phyloP scores from a whole-genome alignment of 2,329 filamentous ascomycete genomes.

The Ascocoryne sarcoides region DNA sequence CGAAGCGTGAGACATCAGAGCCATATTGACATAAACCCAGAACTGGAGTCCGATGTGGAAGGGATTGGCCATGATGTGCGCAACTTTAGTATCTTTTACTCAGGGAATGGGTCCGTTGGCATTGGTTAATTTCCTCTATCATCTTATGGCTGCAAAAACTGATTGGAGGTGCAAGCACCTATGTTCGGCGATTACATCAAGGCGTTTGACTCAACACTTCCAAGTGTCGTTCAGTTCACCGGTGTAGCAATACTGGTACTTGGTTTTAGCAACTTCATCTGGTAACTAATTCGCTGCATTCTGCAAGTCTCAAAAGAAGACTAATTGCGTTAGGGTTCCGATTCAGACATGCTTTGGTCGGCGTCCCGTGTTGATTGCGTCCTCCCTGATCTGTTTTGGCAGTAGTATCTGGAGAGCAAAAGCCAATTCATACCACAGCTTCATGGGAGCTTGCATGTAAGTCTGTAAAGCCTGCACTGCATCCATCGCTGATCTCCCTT shows the following conservation, averaged over 20 bases:
- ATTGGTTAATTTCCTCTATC: conserved; percentile 20
- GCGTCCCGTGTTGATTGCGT: conserved; percentile 38
- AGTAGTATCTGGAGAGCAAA: conserved; percentile 44
- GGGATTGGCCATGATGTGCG: conserved; percentile 27
- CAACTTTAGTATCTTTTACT: conserved; percentile 33
- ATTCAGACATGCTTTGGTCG: conserved; percentile 39
- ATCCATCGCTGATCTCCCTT: background rate
- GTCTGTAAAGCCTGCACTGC: conserved; percentile 2
- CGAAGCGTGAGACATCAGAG: background rate
- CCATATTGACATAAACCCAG: conserved; percentile 5
- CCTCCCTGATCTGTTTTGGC: conserved; percentile 35
- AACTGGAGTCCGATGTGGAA: conserved; percentile 42
- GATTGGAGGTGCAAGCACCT: conserved; percentile 26
- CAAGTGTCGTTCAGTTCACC: conserved; percentile 41
- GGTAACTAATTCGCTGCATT: conserved; percentile 28
- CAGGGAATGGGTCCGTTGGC: conserved; percentile 36
- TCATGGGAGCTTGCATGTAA: conserved; percentile 51
- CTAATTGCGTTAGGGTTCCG: conserved; percentile 30
- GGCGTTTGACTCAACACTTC: conserved; percentile 43
- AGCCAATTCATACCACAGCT: conserved; percentile 48
- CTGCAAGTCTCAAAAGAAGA: background rate
- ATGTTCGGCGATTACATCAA: conserved; percentile 52
- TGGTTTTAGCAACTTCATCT: conserved; percentile 43
- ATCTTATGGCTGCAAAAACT: background rate
- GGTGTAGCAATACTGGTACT: conserved; percentile 40